Evolutionary conservation across 2,329 filamentous ascomycete genomes (phyloP).

Genomic region (Colletotrichum siamense): DNA sequence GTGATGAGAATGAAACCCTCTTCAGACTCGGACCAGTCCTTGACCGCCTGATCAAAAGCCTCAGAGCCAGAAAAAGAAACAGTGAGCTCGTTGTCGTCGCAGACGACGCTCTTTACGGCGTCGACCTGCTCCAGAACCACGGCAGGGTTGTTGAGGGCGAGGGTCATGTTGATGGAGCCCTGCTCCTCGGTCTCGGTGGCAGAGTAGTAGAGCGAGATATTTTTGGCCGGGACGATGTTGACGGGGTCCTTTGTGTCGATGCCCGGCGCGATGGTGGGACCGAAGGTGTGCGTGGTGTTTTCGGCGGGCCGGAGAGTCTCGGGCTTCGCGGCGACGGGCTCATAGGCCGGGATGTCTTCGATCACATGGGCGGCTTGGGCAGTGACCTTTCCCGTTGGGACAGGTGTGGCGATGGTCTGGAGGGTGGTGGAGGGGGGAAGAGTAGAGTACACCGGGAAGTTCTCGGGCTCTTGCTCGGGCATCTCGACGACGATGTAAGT

Average conservation of each 20-base stretch:
- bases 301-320: constrained; percentile 29
- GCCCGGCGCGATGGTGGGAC: constrained; percentile 8
- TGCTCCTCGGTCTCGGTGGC: constrained; percentile 2
- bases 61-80: constrained; percentile 22
- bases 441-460: background rate
- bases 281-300: constrained; percentile 27
- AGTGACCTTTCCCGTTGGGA: background rate
- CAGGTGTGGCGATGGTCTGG: background rate
- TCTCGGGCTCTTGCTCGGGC: constrained; percentile 18
- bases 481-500: constrained; percentile 25
- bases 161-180: constrained; percentile 27
- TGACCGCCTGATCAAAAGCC: constrained; percentile 23
- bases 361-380: constrained; percentile 3
- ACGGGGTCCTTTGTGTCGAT: constrained; percentile 18
- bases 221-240: constrained; percentile 24
- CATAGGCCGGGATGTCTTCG: constrained; percentile 2
- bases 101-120: constrained; percentile 19
- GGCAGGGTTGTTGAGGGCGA: constrained; percentile 25
- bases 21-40: constrained; percentile 20
- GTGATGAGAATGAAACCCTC: constrained; percentile 43
- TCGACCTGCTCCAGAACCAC: constrained; percentile 26
- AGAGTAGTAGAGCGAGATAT: constrained; percentile 24
- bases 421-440: background rate
- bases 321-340: constrained; percentile 6
- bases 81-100: constrained; percentile 17